Evolutionary conservation across 1,284 basidiomycete genomes (phyloP).

Genomic region (Golubevia sp.): DNA sequence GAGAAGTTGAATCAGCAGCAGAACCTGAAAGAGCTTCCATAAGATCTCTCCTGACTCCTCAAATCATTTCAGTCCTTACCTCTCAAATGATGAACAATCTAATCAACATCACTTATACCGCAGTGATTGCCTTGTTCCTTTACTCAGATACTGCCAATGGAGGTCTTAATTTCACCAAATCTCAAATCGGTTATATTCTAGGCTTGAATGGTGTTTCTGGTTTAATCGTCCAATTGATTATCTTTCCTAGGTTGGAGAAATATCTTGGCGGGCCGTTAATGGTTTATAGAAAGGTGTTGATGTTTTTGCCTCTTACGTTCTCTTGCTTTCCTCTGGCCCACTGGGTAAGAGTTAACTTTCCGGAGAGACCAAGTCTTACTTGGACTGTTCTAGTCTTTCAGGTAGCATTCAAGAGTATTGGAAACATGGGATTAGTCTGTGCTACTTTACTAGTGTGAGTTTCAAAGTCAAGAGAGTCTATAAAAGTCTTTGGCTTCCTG

Average conservation of each 20-base stretch:
- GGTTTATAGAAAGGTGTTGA: conserved; percentile 20
- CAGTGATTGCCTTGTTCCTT: conserved; percentile 38
- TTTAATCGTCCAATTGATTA: conserved; percentile 29
- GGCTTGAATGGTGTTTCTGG: conserved; percentile 27
- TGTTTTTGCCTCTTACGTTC: conserved; percentile 22
- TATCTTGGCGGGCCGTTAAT: conserved; percentile 20
- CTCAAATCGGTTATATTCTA: conserved; percentile 31
- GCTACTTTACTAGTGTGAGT: conserved; percentile 30
- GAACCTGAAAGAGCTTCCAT: conserved; percentile 6
- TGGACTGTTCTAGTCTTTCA: conserved; percentile 6
- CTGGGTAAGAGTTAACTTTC: conserved; percentile 8
- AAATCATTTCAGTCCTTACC: conserved; percentile 23
- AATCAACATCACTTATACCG: conserved; percentile 27
- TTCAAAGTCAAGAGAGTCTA: too few species aligned
- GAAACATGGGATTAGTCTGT: conserved; percentile 36
- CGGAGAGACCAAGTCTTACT: conserved; percentile 6
- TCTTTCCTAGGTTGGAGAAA: conserved; percentile 30
- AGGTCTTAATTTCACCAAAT: conserved; percentile 22
- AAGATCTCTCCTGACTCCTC: conserved; percentile 15
- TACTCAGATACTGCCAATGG: conserved; percentile 23
- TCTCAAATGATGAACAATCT: conserved; percentile 35
- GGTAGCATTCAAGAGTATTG: conserved; percentile 18
- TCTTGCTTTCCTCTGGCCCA: conserved; percentile 34
- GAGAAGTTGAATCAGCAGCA: conserved; percentile 3
- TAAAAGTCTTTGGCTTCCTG: too few species aligned